Evolutionary conservation across 345 rosid genomes (phyloP).

Genomic region (Camelina sativa): DNA sequence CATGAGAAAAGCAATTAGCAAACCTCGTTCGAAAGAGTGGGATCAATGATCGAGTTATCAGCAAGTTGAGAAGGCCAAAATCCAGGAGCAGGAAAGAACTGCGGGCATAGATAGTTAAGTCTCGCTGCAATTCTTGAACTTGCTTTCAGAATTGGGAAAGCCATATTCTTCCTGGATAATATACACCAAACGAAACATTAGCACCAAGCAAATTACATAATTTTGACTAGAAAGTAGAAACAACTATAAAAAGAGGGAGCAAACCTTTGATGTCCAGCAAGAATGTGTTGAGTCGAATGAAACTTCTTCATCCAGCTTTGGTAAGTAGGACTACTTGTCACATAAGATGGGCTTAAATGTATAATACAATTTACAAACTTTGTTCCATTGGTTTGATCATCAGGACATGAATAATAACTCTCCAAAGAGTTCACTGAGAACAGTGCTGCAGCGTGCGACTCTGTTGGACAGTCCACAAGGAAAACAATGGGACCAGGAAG

Average conservation of each 20-base stretch:
- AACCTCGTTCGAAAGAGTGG: constrained; percentile 53
- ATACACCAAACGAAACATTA: not conserved
- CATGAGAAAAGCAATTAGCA: constrained; percentile 38
- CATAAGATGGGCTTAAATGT: constrained; percentile 80
- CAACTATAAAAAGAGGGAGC: constrained; percentile 23
- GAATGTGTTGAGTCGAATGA: constrained; percentile 73
- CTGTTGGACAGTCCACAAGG: constrained; percentile 89
- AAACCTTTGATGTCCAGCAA: constrained; percentile 88
- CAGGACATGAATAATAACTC: constrained; percentile 51
- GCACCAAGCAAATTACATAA: constrained; percentile 3
- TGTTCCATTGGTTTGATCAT: constrained; percentile 32
- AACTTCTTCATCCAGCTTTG: constrained; percentile 85
- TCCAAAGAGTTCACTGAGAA: constrained; percentile 55
- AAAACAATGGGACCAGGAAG: constrained; percentile 84
- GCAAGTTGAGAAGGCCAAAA: constrained; percentile 62
- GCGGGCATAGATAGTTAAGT: constrained; percentile 91
- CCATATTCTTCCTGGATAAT: constrained; percentile 72
- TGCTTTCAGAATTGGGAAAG: constrained; percentile 77
- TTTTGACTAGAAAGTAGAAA: too few species aligned
- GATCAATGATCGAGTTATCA: constrained; percentile 37
- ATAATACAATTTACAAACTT: constrained; percentile 74
- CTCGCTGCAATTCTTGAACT: constrained; percentile 84
- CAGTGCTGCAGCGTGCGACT: constrained; percentile 61
- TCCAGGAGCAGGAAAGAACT: constrained; percentile 91
- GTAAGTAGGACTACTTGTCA: constrained; percentile 61